These are phyloP conservation scores for Ceratocystis diversiconidia DNA, from an alignment of 2,329 filamentous ascomycete species.

Conservation along the genomic window DNA sequence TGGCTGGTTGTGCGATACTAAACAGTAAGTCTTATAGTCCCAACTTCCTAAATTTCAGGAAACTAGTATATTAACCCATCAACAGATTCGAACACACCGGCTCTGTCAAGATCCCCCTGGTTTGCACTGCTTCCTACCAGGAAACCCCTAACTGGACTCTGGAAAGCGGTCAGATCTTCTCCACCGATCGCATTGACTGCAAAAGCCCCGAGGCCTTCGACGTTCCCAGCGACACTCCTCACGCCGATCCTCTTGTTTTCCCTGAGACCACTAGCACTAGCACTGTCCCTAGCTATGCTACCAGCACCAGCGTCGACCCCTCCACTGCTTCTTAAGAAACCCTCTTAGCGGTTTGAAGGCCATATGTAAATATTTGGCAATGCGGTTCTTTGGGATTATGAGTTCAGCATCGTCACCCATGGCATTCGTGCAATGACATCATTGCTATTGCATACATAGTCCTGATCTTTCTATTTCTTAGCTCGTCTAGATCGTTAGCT, in stretches of 20 bases:
- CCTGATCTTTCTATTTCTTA: too few relatives aligned
- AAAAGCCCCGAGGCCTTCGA: not conserved
- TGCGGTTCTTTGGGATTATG: too few relatives aligned
- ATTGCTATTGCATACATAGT: too few relatives aligned
- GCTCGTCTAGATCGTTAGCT: too few relatives aligned
- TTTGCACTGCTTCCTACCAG: not conserved
- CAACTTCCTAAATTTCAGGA: not conserved
- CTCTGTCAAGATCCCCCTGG: not conserved
- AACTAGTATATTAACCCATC: not conserved
- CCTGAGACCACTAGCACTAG: not conserved
- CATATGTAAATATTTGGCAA: too few relatives aligned
- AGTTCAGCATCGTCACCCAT: too few relatives aligned
- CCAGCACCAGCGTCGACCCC: not conserved
- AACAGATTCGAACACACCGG: conserved; percentile 6
- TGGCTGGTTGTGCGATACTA: conserved; percentile 32
- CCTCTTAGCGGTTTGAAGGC: too few relatives aligned
- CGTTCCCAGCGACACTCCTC: not conserved
- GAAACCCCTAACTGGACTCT: conserved; percentile 25
- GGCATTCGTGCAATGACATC: too few relatives aligned
- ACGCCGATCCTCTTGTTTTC: not conserved
- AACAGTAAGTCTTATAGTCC: not conserved
- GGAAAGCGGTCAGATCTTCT: conserved; percentile 24
- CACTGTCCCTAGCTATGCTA: not conserved
- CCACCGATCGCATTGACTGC: conserved; percentile 23
- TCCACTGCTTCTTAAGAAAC: too few relatives aligned